These are phyloP conservation scores for Trypanosoma cruzi DNA, from an alignment of 208 protist species.

Conservation along the genomic window DNA sequence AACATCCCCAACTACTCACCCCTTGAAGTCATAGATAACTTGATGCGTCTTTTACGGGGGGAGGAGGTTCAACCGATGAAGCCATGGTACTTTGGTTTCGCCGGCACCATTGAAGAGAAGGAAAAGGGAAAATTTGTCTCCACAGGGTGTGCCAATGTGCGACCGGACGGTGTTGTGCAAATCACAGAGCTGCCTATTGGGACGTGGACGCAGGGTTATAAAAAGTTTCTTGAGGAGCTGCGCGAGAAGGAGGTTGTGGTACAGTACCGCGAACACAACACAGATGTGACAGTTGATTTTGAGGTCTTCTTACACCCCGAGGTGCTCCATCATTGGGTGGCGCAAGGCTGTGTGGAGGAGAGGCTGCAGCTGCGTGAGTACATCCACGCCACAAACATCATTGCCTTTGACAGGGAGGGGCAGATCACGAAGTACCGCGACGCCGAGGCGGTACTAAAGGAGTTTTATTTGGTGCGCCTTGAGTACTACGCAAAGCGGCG, in stretches of 20 bases:
- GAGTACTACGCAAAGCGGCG: slow-evolving; percentile 98
- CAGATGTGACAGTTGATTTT: slow-evolving; percentile 97
- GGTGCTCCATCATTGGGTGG: slow-evolving; percentile 75
- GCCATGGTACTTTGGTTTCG: slow-evolving; percentile 99
- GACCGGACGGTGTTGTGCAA: slow-evolving; percentile 82
- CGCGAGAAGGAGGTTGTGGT: slow-evolving; percentile 89
- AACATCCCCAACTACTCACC: slow-evolving; percentile 99
- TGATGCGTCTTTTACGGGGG: slow-evolving; percentile 84
- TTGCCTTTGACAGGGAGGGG: slow-evolving; percentile 96
- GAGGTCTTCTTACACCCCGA: slow-evolving; percentile 91
- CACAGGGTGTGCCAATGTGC: slow-evolving; percentile 60
- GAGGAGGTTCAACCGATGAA: slow-evolving; percentile 80
- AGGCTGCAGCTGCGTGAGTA: slow-evolving; percentile 91
- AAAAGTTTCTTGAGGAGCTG: slow-evolving; percentile 94
- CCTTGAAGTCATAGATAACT: slow-evolving; percentile 94
- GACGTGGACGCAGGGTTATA: slow-evolving; percentile 97
- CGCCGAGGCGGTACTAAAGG: slow-evolving; percentile 94
- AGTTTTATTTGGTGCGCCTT: slow-evolving; percentile 97
- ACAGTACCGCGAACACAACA: slow-evolving; percentile 97
- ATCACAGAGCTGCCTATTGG: slow-evolving; percentile 98
- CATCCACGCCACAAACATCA: slow-evolving; percentile 97
- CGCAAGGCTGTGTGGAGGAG: slow-evolving; percentile 87
- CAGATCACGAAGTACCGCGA: slow-evolving; percentile 96
- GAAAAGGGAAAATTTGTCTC: slow-evolving; percentile 86
- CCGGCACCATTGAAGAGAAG: slow-evolving; percentile 84